Evolutionary conservation across 192 early-diverging fungal genomes (phyloP).

Genomic region (Coemansia sp.): DNA sequence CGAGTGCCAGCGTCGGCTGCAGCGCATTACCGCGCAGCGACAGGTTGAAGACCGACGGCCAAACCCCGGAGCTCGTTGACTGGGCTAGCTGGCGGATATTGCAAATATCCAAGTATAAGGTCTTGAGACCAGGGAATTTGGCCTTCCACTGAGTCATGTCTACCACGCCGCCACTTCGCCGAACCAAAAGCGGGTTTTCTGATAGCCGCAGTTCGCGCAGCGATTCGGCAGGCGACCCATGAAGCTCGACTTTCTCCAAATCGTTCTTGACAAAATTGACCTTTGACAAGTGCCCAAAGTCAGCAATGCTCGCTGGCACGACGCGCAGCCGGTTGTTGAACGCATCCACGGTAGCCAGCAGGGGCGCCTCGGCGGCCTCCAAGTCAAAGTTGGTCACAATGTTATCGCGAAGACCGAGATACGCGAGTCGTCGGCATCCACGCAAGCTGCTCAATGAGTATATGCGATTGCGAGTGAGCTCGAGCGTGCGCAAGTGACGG

Average conservation of each 20-base stretch:
- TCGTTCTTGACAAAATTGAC: slow-evolving; percentile 49
- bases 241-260: slow-evolving; percentile 39
- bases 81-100: slow-evolving; percentile 36
- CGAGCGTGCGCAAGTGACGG: slow-evolving; percentile 42
- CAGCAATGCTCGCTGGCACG: slow-evolving; percentile 38
- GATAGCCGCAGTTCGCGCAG: slow-evolving; percentile 51
- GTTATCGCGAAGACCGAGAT: slow-evolving; percentile 48
- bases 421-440: slow-evolving; percentile 39
- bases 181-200: slow-evolving; percentile 48
- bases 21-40: slow-evolving; percentile 48
- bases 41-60: slow-evolving; percentile 47
- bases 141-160: slow-evolving; percentile 34
- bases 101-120: slow-evolving; percentile 52
- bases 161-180: slow-evolving; percentile 31
- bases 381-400: slow-evolving; percentile 38
- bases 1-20: slow-evolving; percentile 33
- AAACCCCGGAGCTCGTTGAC: not conserved
- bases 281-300: slow-evolving; percentile 30
- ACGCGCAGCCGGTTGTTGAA: slow-evolving; percentile 50
- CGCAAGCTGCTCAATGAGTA: slow-evolving; percentile 30
- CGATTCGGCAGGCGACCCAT: slow-evolving; percentile 29
- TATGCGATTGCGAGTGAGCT: slow-evolving; percentile 48
- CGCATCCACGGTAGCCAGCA: slow-evolving; percentile 42
- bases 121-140: slow-evolving; percentile 47
- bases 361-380: slow-evolving; percentile 30